Base-by-base conservation (phyloP, 2,329 filamentous ascomycete genomes). In the Talaromyces funiculosus region DNA sequence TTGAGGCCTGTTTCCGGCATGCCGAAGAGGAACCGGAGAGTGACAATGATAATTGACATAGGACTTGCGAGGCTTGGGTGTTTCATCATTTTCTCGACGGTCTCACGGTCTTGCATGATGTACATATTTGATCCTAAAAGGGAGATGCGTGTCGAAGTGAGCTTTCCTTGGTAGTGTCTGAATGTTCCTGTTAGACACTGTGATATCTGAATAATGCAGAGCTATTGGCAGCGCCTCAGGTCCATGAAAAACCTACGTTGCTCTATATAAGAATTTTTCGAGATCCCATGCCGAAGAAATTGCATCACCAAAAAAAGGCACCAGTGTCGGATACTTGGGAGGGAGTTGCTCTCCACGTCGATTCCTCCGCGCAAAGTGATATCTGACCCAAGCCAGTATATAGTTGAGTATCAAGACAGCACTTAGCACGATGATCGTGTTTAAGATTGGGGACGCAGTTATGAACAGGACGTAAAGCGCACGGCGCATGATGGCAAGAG, bases 41-140 rank as follows among this genome's bases (percentile, higher is more conserved):
- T 53, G 3, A 53, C 47, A 7, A 51, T 53, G 29, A 53, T 53
- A n/a, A 53, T 53, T 20, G 47, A 53, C 47, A 53, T 53, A 29
- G 47, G 47, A 18, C 47, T 53, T 29, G 47, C 26, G 29, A 53
- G 47, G 26, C 47, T 53, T 22, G 29, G 47, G 24, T 53, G 47
- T 35, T 53, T 53, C 47, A 53, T 53, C 47, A 53, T 53, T 35
- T 53, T 31, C 47, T 35, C 31, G 29, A 53, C 47, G 4, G 29
- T 53, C 29, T 53, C 47, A 35, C 26, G 47, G n/a, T 53, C 47
- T 29, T 53, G 47, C 16, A 53, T 18, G 20, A 35, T 22, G 26
- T 53, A 53, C 47, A 53, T 35, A 8, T 53, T 35, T 53, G 47
- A 53, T 20, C 29, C 47, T 29, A 53, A 18, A 31, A 53, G 47